A percentile compares a stretch with the other conserved stretches of the same genome.
Evolutionary conservation across 2,329 filamentous ascomycete species (phyloP).

Genomic region (Trichoderma atrobrunneum): DNA sequence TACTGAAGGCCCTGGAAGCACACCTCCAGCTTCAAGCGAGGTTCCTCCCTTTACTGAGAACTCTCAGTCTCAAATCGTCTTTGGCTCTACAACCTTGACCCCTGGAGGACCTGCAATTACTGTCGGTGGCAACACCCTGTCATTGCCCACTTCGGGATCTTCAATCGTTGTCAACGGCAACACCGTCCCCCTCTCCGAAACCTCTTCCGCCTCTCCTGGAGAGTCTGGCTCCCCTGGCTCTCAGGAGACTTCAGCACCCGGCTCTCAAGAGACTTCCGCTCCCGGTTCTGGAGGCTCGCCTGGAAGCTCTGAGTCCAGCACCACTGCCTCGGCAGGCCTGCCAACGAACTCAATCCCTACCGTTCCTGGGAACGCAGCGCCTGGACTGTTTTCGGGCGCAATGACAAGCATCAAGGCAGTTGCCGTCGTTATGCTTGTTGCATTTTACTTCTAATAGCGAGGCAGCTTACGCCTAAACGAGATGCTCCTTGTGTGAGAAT

Average conservation of each 20-base stretch:
- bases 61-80: constrained; percentile 7
- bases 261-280: not conserved
- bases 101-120: constrained; percentile 12
- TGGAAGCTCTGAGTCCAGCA: not conserved
- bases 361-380: not conserved
- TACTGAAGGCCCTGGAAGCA: not conserved
- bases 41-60: constrained; percentile 3
- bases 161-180: not conserved
- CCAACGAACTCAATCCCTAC: not conserved
- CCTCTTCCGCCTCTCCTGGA: not conserved
- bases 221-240: not conserved
- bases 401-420: constrained; percentile 1
- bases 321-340: not conserved
- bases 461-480: not conserved
- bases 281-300: not conserved
- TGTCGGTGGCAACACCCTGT: constrained; percentile 2
- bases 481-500: not conserved
- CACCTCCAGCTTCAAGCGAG: not conserved
- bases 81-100: not conserved
- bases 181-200: not conserved
- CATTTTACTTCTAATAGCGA: constrained; percentile 8
- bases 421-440: not conserved
- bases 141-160: constrained; percentile 8
- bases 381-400: not conserved
- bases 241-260: not conserved